phyloP scores from a whole-genome alignment of 2,329 filamentous ascomycete genomes.

The Graphilbum fragrans region DNA sequence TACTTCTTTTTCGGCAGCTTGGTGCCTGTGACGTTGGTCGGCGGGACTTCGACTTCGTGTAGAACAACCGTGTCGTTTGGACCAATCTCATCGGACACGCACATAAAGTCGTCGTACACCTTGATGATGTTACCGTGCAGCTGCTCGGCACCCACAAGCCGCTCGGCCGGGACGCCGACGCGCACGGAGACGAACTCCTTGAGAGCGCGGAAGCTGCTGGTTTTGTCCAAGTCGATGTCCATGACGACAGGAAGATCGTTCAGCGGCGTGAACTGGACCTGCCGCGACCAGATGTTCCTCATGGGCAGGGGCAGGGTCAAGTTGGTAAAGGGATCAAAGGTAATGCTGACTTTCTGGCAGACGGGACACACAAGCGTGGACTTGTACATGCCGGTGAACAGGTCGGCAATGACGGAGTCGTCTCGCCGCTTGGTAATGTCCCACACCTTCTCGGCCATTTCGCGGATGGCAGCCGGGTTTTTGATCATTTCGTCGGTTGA shows the following conservation, averaged over 20 bases:
- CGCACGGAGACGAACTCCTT: constrained; percentile 61
- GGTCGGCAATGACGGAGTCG: constrained; percentile 86
- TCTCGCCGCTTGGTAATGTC: constrained; percentile 86
- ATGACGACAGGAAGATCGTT: constrained; percentile 59
- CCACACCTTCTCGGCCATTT: constrained; percentile 82
- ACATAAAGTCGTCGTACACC: constrained; percentile 57
- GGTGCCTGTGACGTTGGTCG: constrained; percentile 64
- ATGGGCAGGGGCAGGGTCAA: constrained; percentile 83
- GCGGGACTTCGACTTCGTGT: constrained; percentile 64
- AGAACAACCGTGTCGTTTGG: constrained; percentile 56
- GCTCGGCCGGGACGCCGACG: constrained; percentile 49
- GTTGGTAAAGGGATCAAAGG: constrained; percentile 95
- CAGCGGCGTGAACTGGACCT: constrained; percentile 66
- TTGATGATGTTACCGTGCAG: constrained; percentile 81
- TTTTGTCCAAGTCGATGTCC: constrained; percentile 69
- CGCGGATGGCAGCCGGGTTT: constrained; percentile 64
- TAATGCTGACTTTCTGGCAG: constrained; percentile 94
- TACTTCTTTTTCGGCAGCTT: constrained; percentile 29
- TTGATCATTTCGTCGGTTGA: constrained; percentile 93
- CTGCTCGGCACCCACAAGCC: constrained; percentile 70
- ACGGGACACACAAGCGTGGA: constrained; percentile 87
- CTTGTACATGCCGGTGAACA: constrained; percentile 98
- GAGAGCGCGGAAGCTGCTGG: constrained; percentile 53
- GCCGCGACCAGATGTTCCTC: constrained; percentile 67
- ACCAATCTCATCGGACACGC: constrained; percentile 60